Base-by-base conservation (phyloP, 805 yeast species). In the Lipomyces chichibuensis region DNA sequence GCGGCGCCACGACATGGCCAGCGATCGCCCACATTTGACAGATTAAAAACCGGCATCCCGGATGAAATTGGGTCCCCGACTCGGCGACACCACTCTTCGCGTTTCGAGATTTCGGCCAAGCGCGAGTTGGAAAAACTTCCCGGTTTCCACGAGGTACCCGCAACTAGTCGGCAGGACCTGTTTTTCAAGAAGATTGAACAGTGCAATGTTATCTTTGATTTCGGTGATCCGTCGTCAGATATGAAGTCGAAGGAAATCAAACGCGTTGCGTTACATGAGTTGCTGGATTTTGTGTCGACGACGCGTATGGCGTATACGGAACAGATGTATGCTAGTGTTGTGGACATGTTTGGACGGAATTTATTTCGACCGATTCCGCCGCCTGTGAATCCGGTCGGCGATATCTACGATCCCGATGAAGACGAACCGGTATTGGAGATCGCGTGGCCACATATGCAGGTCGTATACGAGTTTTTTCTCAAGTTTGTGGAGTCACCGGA, bases 361-460 rank as follows among this genome's bases (percentile, higher is more conserved):
- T 83, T 95, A 64, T 93, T 95, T 79, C 86, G 99, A 75, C 97
- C 98, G 39, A 92, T 95, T 59, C 98, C 99, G 2, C 99, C 99
- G 0, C 98, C 98, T 0, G 97, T 93, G 49, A 95, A 95, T 77
- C 98, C 98, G 4, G 85, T 93, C 57, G 99, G 99, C 51, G 99
- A 95, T 71, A 85, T 94, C 52, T 95, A 85, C 78, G 99, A 95
- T 75, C 99, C 99, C 0, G 99, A 95, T 79, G 99, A 95, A 80
- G 99, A 95, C 80, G 99, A 95, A 79, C 98, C 98, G 2, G 96
- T 95, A 51, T 87, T 88, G 74, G 98, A 95, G 77, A 86, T 94
- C 70, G 93, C 98, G 9, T 95, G 99, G 99, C 97, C 98, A 13
- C 99, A 95, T 77, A 95, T 95, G 98, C 96, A 92, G 79, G 85